Conservation (phyloP, 345 rosid genomes). For the Acer negundo region DNA sequence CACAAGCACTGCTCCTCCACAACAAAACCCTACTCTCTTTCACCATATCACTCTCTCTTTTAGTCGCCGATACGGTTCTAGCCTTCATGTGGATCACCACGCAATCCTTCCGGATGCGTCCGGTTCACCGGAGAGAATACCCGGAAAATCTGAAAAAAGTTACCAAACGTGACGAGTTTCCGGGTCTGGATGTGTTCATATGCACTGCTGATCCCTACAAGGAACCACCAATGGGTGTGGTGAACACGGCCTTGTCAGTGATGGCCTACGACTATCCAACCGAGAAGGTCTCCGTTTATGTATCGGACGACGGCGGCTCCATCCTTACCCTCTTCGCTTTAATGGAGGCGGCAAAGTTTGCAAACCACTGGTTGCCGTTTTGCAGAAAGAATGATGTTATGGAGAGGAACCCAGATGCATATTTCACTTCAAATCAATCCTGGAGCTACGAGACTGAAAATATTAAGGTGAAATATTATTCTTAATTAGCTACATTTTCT, state of each 20-base stretch:
- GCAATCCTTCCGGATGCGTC: conserved; percentile 44
- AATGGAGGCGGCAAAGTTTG: conserved; percentile 72
- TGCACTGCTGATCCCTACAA: conserved; percentile 93
- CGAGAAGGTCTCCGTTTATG: conserved; percentile 64
- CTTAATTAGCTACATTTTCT: not conserved
- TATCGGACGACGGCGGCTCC: conserved; percentile 90
- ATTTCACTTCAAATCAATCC: conserved; percentile 40
- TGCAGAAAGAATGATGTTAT: conserved; percentile 45
- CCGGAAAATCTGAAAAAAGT: conserved; percentile 42
- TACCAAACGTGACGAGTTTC: conserved; percentile 36
- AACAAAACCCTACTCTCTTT: conserved; percentile 9
- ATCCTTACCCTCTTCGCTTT: conserved; percentile 70
- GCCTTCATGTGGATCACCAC: conserved; percentile 64
- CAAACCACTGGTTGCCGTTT: conserved; percentile 71
- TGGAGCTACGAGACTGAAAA: conserved; percentile 27
- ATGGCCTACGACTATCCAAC: conserved; percentile 81
- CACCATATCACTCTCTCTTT: conserved; percentile 27
- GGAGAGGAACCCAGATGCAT: conserved; percentile 59
- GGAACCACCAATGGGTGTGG: conserved; percentile 79
- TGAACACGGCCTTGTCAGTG: conserved; percentile 72
- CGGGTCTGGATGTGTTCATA: conserved; percentile 64
- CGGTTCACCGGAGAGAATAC: conserved; percentile 45
- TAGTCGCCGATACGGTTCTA: conserved; percentile 55
- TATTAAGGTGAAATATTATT: conserved; percentile 52
- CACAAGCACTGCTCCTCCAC: conserved; percentile 34